Percentiles rank a stretch among this genome's conserved stretches.
These are phyloP conservation scores for Cryptosporidium baileyi DNA, from an alignment of 169 alveolate species.

Conservation along the genomic window DNA sequence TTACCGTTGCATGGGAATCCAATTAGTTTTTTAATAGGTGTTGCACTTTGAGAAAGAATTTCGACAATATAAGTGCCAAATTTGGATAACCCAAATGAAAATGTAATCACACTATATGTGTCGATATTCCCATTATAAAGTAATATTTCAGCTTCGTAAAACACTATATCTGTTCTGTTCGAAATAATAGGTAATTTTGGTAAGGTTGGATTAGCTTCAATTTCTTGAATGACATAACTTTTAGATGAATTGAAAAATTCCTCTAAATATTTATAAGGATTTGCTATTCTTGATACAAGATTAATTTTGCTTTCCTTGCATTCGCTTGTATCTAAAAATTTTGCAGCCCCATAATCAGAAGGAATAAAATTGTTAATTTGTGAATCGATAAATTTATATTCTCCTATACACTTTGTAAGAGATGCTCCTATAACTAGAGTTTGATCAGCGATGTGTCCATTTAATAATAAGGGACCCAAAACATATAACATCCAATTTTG, in stretches of 20 bases:
- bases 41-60: conserved; percentile 30
- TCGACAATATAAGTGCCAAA: conserved; percentile 37
- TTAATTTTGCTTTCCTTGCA: conserved; percentile 46
- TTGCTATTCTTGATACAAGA: conserved; percentile 40
- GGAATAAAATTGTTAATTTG: conserved; percentile 1
- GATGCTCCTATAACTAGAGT: conserved; percentile 53
- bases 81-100: conserved; percentile 5
- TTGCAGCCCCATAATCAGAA: conserved; percentile 16
- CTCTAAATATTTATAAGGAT: conserved; percentile 48
- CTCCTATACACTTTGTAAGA: conserved; percentile 45
- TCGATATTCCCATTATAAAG: conserved; percentile 52
- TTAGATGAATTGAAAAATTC: conserved; percentile 26
- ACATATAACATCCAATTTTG: conserved; percentile 64
- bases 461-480: conserved; percentile 50
- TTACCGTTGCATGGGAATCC: conserved; percentile 41
- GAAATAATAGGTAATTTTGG: conserved; percentile 44
- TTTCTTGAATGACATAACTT: conserved; percentile 6
- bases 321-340: not conserved
- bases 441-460: conserved; percentile 61
- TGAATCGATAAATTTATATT: not conserved
- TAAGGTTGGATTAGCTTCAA: conserved; percentile 14
- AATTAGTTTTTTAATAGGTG: conserved; percentile 42
- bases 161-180: conserved; percentile 31
- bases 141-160: conserved; percentile 8
- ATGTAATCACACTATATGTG: conserved; percentile 20